Evolutionary conservation across 1,284 basidiomycete species (phyloP).

Genomic region (Leccinum subrobustum): DNA sequence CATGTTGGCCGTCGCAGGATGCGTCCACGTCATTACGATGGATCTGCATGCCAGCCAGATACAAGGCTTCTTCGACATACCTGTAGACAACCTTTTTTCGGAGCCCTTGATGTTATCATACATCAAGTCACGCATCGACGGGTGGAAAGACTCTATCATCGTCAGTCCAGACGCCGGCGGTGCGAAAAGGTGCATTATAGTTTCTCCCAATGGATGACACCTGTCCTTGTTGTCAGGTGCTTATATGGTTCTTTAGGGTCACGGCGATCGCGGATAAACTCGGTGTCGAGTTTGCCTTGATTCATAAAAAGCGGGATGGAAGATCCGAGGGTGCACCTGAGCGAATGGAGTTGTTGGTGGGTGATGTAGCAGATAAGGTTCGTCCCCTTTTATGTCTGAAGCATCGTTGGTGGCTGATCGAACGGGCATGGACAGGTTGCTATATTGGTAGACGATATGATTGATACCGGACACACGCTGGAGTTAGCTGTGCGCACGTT

Average conservation of each 20-base stretch:
- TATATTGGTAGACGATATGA: conserved; percentile 98
- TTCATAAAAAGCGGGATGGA: conserved; percentile 85
- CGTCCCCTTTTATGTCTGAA: conserved; percentile 15
- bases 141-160: conserved; percentile 89
- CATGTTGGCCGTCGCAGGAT: conserved; percentile 94
- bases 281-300: conserved; percentile 94
- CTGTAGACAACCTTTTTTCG: conserved; percentile 94
- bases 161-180: conserved; percentile 98
- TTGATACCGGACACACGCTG: conserved; percentile 92
- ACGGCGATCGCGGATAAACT: conserved; percentile 96
- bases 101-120: conserved; percentile 87
- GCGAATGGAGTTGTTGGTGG: conserved; percentile 93
- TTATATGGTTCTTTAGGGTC: conserved; percentile 52
- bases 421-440: conserved; percentile 56
- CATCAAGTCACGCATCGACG: conserved; percentile 86
- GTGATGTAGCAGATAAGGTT: conserved; percentile 93
- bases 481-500: conserved; percentile 83
- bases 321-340: conserved; percentile 60
- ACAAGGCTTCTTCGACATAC: conserved; percentile 99
- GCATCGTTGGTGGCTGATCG: conserved; percentile 1
- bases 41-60: conserved; percentile 98
- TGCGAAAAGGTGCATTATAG: conserved; percentile 81
- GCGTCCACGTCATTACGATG: conserved; percentile 99
- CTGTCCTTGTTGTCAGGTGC: not conserved
- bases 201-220: not conserved